Evolutionary conservation across 2,329 filamentous ascomycete species (phyloP).

Genomic region (Cladophialophora exuberans): DNA sequence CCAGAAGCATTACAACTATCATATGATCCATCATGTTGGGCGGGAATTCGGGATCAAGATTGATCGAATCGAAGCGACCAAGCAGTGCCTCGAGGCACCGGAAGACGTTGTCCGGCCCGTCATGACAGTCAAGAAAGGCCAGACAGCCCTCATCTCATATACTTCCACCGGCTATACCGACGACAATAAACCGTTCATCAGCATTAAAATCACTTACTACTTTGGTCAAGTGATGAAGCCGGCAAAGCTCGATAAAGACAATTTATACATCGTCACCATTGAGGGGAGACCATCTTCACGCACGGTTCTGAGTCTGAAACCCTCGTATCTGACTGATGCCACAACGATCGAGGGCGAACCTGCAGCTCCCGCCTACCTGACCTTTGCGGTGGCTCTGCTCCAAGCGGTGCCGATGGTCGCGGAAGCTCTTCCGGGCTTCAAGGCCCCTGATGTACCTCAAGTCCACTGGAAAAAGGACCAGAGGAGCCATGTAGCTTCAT

Average conservation of each 20-base stretch:
- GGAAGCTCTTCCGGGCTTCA: slow-evolving; percentile 6
- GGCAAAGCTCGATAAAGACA: neutral
- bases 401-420: slow-evolving; percentile 8
- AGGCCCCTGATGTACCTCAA: slow-evolving; percentile 2
- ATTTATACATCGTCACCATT: slow-evolving; percentile 8
- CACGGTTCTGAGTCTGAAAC: slow-evolving; percentile 10
- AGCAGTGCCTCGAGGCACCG: slow-evolving; percentile 6
- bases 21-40: slow-evolving; percentile 5
- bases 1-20: slow-evolving; percentile 13
- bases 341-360: slow-evolving; percentile 7
- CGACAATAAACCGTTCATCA: slow-evolving; percentile 9
- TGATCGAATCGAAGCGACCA: slow-evolving; percentile 12
- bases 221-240: slow-evolving; percentile 7
- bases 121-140: slow-evolving; percentile 9
- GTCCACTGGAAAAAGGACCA: slow-evolving; percentile 8
- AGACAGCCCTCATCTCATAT: slow-evolving; percentile 9
- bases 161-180: slow-evolving; percentile 6
- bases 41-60: slow-evolving; percentile 4
- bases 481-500: slow-evolving; percentile 5
- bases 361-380: slow-evolving; percentile 6
- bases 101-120: slow-evolving; percentile 13
- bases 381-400: slow-evolving; percentile 3
- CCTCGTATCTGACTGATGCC: slow-evolving; percentile 11
- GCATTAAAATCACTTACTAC: slow-evolving; percentile 9
- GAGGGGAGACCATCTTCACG: slow-evolving; percentile 9